These are phyloP conservation scores for Wallacemonas rigidus DNA, from an alignment of 208 protist genomes.

Conservation along the genomic window DNA sequence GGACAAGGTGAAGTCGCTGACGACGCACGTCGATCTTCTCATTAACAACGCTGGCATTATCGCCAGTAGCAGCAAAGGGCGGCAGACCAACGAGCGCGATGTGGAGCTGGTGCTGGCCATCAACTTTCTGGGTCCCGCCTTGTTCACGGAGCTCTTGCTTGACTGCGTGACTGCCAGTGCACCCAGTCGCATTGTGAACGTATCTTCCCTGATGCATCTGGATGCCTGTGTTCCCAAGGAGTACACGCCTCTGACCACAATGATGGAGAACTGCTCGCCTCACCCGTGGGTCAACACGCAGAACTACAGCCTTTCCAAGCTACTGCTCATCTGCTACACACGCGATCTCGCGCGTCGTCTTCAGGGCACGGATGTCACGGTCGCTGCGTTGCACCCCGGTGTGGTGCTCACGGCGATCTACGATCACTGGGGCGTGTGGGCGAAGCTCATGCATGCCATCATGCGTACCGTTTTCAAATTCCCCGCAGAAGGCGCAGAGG, in stretches of 20 bases:
- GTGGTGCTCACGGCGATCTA: constrained; percentile 58
- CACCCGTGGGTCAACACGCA: constrained; percentile 28
- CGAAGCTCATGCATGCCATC: constrained; percentile 35
- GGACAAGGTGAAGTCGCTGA: constrained; percentile 25
- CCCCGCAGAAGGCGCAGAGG: constrained; percentile 46
- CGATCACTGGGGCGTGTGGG: constrained; percentile 23
- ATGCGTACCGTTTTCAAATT: constrained; percentile 62
- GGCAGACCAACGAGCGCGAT: constrained; percentile 33
- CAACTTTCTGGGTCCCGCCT: constrained; percentile 50
- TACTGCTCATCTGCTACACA: constrained; percentile 59
- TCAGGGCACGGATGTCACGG: constrained; percentile 28
- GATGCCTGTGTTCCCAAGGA: constrained; percentile 37
- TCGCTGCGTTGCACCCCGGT: constrained; percentile 38
- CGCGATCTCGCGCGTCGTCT: constrained; percentile 43
- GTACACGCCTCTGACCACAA: constrained; percentile 34
- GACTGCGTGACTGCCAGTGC: constrained; percentile 24
- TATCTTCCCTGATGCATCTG: constrained; percentile 52
- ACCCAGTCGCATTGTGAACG: constrained; percentile 50
- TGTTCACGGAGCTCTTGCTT: constrained; percentile 55
- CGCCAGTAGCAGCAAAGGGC: constrained; percentile 8
- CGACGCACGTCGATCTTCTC: constrained; percentile 50
- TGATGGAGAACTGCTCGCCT: constrained; percentile 42
- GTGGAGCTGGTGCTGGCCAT: constrained; percentile 59
- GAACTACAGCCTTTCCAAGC: constrained; percentile 61
- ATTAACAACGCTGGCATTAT: constrained; percentile 61